Conservation (phyloP, 129 eudicot genomes). For the Arctium lappa region DNA sequence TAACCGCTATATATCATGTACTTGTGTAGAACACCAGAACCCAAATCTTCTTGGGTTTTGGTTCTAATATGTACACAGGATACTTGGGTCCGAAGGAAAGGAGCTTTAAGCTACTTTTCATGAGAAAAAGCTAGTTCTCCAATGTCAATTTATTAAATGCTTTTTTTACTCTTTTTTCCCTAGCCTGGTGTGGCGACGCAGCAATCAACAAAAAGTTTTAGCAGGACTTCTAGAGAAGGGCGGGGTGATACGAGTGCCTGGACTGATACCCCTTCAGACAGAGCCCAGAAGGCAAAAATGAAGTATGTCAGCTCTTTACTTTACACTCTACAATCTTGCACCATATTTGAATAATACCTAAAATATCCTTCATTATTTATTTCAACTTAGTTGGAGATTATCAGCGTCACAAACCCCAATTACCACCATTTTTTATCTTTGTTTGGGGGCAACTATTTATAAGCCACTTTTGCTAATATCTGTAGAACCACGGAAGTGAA, state of each 20-base stretch:
- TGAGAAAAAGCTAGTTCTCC: neutral
- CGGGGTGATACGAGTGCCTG: conserved; percentile 98
- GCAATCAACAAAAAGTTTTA: conserved; percentile 69
- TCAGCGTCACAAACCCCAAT: neutral
- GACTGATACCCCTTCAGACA: conserved; percentile 93
- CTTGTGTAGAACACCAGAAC: no score
- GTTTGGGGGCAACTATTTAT: neutral
- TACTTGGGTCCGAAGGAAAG: no score
- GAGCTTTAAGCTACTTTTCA: neutral
- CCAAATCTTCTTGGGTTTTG: no score
- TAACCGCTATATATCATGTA: no score
- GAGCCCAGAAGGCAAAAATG: conserved; percentile 92
- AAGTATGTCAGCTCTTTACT: conserved; percentile 44
- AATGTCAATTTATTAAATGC: neutral
- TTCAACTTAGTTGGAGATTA: neutral
- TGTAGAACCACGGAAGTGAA: neutral
- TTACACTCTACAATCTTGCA: neutral
- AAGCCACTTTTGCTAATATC: neutral
- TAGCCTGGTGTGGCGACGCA: conserved; percentile 83
- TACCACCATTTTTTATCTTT: neutral
- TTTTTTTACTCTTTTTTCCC: neutral
- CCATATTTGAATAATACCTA: neutral
- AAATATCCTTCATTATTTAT: neutral
- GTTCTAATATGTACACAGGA: no score
- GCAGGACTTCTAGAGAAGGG: conserved; percentile 74